Base-by-base conservation (phyloP, 331 rosid species). In the Saraca asoca region DNA sequence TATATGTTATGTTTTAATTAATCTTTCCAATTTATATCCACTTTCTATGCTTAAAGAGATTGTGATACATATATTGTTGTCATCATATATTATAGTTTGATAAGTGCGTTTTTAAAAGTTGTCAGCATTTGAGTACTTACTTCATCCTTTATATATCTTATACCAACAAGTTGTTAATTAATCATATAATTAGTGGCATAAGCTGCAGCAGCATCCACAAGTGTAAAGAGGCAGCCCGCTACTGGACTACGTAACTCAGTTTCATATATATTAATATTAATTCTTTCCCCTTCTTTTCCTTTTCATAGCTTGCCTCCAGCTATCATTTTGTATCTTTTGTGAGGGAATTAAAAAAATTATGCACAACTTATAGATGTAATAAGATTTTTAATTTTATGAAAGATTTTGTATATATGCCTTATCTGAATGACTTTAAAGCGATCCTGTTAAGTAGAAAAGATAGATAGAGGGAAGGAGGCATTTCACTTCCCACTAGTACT, bases 291-390 rank as follows among this genome's bases (percentile, higher is more conserved):
- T 24, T 24, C 31, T 24, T 24, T 24, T 69, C 59, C 60, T 55
- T n/a, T n/a, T n/a, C n/a, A n/a, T n/a, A 72, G 73, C 62, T 70
- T 83, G 87, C 49, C 37, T 83, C 78, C 87, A 83, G 87, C 87
- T 83, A 83, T 76, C 70, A 76, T 74, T 73, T 79, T 70, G 79
- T 62, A 65, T 72, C 45, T 69, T 68, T 52, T 5, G n/a, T n/a
- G n/a, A n/a, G n/a, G n/a, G n/a, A n/a, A n/a, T n/a, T n/a, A n/a
- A n/a, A n/a, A n/a, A n/a, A n/a, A n/a, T n/a, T n/a, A n/a, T n/a
- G n/a, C n/a, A n/a, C n/a, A n/a, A n/a, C n/a, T n/a, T n/a, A n/a
- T n/a, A n/a, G n/a, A n/a, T n/a, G n/a, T n/a, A n/a, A n/a, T n/a
- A n/a, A n/a, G n/a, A n/a, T n/a, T n/a, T n/a, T n/a, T n/a, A n/a